Evolutionary conservation across 2,329 filamentous ascomycete species (phyloP), one percentile per base, ranked within the genome.

Genomic region (Sporothrix brasiliensis): DNA sequence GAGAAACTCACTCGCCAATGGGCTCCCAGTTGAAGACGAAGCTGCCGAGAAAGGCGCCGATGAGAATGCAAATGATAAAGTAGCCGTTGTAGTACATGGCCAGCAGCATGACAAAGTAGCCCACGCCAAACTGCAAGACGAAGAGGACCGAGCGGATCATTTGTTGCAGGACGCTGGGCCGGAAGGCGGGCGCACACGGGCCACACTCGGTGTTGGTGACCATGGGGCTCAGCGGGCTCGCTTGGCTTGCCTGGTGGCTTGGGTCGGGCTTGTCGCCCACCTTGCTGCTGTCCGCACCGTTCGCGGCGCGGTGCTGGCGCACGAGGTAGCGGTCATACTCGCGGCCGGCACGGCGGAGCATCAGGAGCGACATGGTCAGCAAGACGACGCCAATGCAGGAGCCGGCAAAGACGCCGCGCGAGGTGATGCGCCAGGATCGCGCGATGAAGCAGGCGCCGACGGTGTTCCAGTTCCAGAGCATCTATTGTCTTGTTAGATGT

Each of bases 391-490:
- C 92, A 76, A 96, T 89, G 81, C 92, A 95, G 68, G 89, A 91
- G 27, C 90, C 92, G 63, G 90, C 92, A 77, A 96, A 94, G 85
- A 90, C 90, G 78, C 86, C 89, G 2, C 79, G 80, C 30, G 89
- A 90, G 19, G 82, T 89, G 78, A 94, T 86, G 76, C 88, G 88
- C 92, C 92, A 95, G 27, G 84, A 83, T 9, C 78, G 75, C 30
- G 90, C 81, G 76, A 95, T 85, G 84, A 95, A 94, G 80, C 89
- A 92, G 24, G 89, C 80, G 77, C 91, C 88, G 77, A 91, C 82
- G 3, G 89, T 90, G 78, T 91, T 84, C 89, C 90, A 92, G 79
- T 93, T 93, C 90, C 91, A 92, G 53, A 92, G 82, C 91, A 93
- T 93, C 70, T 70, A 9, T 44, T 9, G 3, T 4, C 2, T 4